Evolutionary conservation across 805 yeast species (phyloP).

Genomic region (Cyberlindnera americana): DNA sequence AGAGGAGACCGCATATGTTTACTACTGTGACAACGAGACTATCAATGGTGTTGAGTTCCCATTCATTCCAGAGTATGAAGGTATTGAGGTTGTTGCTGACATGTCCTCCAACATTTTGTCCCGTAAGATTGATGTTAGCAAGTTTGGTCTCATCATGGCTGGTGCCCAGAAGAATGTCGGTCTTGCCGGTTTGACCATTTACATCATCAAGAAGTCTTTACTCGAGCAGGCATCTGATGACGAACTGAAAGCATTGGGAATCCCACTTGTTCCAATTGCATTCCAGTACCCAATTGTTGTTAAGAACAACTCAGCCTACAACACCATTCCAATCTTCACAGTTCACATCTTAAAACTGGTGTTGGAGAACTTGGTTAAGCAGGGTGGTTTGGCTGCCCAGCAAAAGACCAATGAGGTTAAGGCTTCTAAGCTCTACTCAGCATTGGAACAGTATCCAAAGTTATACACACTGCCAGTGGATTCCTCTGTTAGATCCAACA

Average conservation of each 20-base stretch:
- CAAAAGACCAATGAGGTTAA: slow-evolving; percentile 56
- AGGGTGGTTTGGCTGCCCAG: slow-evolving; percentile 73
- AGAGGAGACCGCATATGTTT: slow-evolving; percentile 76
- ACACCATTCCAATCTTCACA: slow-evolving; percentile 93
- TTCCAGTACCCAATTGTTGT: slow-evolving; percentile 84
- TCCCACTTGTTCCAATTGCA: slow-evolving; percentile 88
- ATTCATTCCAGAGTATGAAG: slow-evolving; percentile 50
- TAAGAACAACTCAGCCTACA: slow-evolving; percentile 87
- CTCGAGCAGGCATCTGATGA: slow-evolving; percentile 64
- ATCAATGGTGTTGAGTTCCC: slow-evolving; percentile 87
- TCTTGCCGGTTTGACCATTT: slow-evolving; percentile 89
- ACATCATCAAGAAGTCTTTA: slow-evolving; percentile 80
- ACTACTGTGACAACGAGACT: slow-evolving; percentile 95
- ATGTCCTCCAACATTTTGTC: slow-evolving; percentile 92
- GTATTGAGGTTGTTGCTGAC: slow-evolving; percentile 84
- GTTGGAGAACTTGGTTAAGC: slow-evolving; percentile 51
- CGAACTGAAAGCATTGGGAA: slow-evolving; percentile 50
- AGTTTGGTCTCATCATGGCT: slow-evolving; percentile 88
- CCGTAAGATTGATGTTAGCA: slow-evolving; percentile 71
- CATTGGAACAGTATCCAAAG: slow-evolving; percentile 62
- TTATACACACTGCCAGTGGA: slow-evolving; percentile 67
- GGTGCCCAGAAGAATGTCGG: slow-evolving; percentile 99
- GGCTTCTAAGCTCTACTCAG: slow-evolving; percentile 58
- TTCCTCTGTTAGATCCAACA: slow-evolving; percentile 64
- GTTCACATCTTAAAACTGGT: slow-evolving; percentile 82